Evolutionary conservation across 805 yeast genomes (phyloP), one percentile per base, ranked within the genome.

Genomic region (Metschnikowia continentalis): DNA sequence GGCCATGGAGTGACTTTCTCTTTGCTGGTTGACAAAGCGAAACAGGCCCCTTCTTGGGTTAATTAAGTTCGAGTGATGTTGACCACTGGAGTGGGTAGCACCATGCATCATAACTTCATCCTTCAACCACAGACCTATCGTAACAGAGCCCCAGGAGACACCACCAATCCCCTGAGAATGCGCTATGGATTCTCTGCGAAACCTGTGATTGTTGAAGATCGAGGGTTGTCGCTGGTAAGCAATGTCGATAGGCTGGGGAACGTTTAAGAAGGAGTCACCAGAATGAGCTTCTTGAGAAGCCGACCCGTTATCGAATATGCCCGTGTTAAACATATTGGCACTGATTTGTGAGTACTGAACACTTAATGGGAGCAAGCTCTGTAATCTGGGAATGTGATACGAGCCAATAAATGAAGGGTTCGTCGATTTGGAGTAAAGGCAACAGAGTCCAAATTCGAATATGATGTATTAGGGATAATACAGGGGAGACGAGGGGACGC

Each of bases 81-180:
- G 53, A 40, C 46, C 43, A 43, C 55, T 47, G 38, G 57, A 51
- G 33, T 53, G 56, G 45, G 57, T 53, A 32, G 52, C 49, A 30
- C 61, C 61, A 39, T 68, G 77, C 73, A 86, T 79, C 82, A 87
- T 77, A 17, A 87, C 92, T 63, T 92, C 99, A 67, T 92, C 98
- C 64, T 90, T 87, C 22, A 92, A 75, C 99, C 99, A 92, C 14
- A 94, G 84, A 13, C 97, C 97, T 32, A 92, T 90, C 26, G 96
- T 86, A 51, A 91, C 82, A 2, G 96, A 90, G 20, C 98, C 98
- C 97, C 97, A 92, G 7, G 96, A 86, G 33, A 92, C 88, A 43
- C 98, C 99, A 41, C 98, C 98, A 85, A 94, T 88, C 10, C 98
- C 98, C 66, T 90, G 96, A 2, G 96, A 86, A 66, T 92, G 98